Conservation (phyloP, 2,329 filamentous ascomycete species). For the Tympanopsis confertula region DNA sequence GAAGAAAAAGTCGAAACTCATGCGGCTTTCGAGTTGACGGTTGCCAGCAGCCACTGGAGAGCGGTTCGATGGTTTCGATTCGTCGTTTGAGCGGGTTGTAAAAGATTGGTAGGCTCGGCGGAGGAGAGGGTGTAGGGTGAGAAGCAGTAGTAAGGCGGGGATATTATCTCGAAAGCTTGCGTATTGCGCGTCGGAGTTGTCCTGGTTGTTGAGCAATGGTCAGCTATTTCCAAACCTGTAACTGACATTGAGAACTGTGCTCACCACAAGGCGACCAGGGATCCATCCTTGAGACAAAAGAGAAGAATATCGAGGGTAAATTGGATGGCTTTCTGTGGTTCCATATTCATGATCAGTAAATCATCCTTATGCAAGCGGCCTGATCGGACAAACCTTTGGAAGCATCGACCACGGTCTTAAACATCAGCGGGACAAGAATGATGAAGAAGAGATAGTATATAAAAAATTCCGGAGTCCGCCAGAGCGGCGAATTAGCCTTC, state of each 20-base stretch:
- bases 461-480: constrained; percentile 77
- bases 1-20: constrained; percentile 74
- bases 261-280: constrained; percentile 74
- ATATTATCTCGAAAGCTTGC: constrained; percentile 74
- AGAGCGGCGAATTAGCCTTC: constrained; percentile 53
- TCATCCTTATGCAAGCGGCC: neutral
- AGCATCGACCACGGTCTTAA: constrained; percentile 76
- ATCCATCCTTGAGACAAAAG: constrained; percentile 79
- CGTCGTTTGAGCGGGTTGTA: constrained; percentile 24
- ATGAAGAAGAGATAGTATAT: constrained; percentile 64
- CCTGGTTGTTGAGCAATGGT: constrained; percentile 33
- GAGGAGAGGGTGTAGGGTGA: constrained; percentile 69
- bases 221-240: neutral
- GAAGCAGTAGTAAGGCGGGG: constrained; percentile 63
- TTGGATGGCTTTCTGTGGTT: constrained; percentile 61
- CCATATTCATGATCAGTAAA: constrained; percentile 6
- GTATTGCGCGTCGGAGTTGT: constrained; percentile 85
- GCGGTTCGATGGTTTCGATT: constrained; percentile 5
- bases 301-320: constrained; percentile 63
- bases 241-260: neutral
- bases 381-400: constrained; percentile 59
- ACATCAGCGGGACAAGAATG: constrained; percentile 69
- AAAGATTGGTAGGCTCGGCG: constrained; percentile 58
- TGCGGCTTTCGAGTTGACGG: constrained; percentile 53
- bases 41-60: constrained; percentile 32